Percentiles rank a stretch among this genome's conserved stretches.
These are phyloP conservation scores for Curvularia spicifera DNA, from an alignment of 2,329 filamentous ascomycete genomes.

Conservation along the genomic window DNA sequence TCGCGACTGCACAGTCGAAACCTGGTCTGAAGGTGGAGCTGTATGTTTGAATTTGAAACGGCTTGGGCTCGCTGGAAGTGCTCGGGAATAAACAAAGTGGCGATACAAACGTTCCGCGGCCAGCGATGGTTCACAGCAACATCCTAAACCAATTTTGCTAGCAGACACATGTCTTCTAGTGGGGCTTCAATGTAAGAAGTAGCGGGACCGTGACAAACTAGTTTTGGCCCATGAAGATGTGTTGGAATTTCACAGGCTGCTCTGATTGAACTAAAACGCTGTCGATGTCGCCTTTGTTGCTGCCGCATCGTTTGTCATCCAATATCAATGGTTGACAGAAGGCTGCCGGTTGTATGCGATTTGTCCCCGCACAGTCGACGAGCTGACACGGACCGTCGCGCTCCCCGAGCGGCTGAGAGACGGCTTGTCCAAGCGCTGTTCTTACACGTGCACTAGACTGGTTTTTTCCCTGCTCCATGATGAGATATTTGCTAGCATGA, in stretches of 20 bases:
- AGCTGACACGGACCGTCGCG: conserved; percentile 33
- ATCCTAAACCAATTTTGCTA: conserved; percentile 5
- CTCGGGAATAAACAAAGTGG: conserved; percentile 12
- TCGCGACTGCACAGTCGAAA: conserved; percentile 14
- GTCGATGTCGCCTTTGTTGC: conserved; percentile 23
- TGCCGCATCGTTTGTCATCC: conserved; percentile 21
- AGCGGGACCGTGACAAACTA: conserved; percentile 19
- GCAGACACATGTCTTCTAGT: conserved; percentile 11
- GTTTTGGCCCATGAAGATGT: conserved; percentile 17
- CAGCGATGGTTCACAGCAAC: conserved; percentile 4
- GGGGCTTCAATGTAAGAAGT: conserved; percentile 16
- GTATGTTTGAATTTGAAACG: conserved; percentile 24
- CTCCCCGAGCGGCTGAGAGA: conserved; percentile 25
- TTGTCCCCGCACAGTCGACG: conserved; percentile 20
- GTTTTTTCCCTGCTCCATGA: conserved; percentile 24
- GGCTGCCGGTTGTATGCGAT: conserved; percentile 19
- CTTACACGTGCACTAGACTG: conserved; percentile 23
- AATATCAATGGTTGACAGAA: conserved; percentile 16
- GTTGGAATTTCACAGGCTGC: conserved; percentile 33
- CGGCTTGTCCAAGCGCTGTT: conserved; percentile 26
- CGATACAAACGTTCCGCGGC: conserved; percentile 12
- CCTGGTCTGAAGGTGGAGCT: conserved; percentile 9
- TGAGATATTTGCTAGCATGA: conserved; percentile 4
- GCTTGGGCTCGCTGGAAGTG: neutral
- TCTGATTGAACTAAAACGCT: conserved; percentile 32